These are phyloP conservation scores for Penicillium sp. DNA, from an alignment of 2,329 filamentous ascomycete genomes.

Conservation along the genomic window DNA sequence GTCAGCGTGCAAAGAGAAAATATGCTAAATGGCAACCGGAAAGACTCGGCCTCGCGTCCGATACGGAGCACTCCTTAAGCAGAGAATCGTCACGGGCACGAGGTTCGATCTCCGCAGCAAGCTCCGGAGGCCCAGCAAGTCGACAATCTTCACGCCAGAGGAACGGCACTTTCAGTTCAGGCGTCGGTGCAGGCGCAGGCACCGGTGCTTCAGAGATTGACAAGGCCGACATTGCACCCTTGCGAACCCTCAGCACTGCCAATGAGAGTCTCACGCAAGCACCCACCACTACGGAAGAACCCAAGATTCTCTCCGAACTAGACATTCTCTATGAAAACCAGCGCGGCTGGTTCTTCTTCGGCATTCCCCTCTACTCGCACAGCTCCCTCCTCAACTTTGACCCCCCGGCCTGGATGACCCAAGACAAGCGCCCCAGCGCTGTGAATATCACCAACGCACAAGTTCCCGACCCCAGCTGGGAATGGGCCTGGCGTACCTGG, in stretches of 20 bases:
- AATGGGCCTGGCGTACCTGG: slow-evolving; percentile 78
- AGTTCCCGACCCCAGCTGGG: slow-evolving; percentile 92
- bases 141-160: slow-evolving; percentile 7
- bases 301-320: slow-evolving; percentile 56
- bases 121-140: slow-evolving; percentile 17
- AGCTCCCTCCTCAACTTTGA: slow-evolving; percentile 85
- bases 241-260: slow-evolving; percentile 15
- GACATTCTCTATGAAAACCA: slow-evolving; percentile 97
- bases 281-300: slow-evolving; percentile 20
- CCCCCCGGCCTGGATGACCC: slow-evolving; percentile 83
- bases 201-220: slow-evolving; percentile 19
- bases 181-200: slow-evolving; percentile 2
- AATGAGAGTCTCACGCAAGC: slow-evolving; percentile 8
- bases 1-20: slow-evolving; percentile 47
- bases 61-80: slow-evolving; percentile 22
- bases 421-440: slow-evolving; percentile 58
- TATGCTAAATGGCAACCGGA: slow-evolving; percentile 59
- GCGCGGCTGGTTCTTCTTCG: slow-evolving; percentile 85
- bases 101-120: slow-evolving; percentile 23
- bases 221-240: slow-evolving; percentile 21
- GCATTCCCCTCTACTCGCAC: slow-evolving; percentile 84
- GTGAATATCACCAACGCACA: slow-evolving; percentile 83
- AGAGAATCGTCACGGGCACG: slow-evolving; percentile 28
- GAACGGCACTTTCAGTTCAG: background rate
- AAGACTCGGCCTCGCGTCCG: slow-evolving; percentile 53